Percentiles rank a stretch among this genome's conserved stretches.
phyloP scores from a whole-genome alignment of 139 green algal genomes.

The Coccomyxa sp. region DNA sequence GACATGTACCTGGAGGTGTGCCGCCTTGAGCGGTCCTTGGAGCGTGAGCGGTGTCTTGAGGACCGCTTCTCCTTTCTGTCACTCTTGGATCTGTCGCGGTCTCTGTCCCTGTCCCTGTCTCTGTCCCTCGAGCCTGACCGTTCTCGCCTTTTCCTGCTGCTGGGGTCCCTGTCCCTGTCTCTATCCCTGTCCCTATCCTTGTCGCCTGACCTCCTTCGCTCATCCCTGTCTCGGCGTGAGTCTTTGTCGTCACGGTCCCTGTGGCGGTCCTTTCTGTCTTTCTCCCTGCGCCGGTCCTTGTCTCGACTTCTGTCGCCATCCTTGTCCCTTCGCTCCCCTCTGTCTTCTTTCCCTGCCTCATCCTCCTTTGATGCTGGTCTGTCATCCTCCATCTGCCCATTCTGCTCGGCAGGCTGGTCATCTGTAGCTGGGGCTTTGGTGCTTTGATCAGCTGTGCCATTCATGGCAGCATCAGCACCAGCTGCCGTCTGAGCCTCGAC shows the following conservation, averaged over 20 bases:
- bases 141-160: conserved; percentile 8
- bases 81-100: background rate
- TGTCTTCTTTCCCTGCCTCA: background rate
- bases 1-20: background rate
- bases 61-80: background rate
- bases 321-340: conserved; percentile 3
- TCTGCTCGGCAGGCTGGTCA: background rate
- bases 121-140: background rate
- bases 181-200: background rate
- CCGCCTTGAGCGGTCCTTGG: background rate
- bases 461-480: background rate
- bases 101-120: background rate
- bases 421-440: background rate
- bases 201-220: background rate
- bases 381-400: background rate
- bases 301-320: conserved; percentile 7
- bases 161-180: conserved; percentile 11
- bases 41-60: background rate
- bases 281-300: background rate
- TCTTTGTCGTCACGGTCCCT: background rate
- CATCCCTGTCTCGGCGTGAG: conserved; percentile 1
- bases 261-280: background rate
- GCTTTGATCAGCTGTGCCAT: background rate
- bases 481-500: background rate
- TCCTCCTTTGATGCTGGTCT: background rate